Base-by-base conservation (phyloP, 2,329 filamentous ascomycete genomes). In the Fusarium veterinarium region DNA sequence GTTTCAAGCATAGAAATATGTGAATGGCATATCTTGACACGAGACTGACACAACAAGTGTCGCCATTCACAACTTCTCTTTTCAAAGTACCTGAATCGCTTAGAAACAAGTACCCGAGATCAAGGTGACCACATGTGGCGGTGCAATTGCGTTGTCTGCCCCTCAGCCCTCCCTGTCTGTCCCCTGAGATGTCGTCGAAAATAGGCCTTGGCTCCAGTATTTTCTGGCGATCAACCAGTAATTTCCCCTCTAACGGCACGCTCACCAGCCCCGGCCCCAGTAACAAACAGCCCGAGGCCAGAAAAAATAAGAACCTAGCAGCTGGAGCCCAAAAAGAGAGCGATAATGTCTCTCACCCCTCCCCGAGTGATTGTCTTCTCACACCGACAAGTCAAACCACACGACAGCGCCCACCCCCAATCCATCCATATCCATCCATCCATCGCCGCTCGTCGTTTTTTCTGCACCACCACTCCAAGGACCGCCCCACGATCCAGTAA, bases 371-470 rank as follows among this genome's bases (percentile, higher is more conserved):
- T 76, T 64, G 72, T 66, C 74, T 71, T 73, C 72, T 76, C 75
- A 79, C 77, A 79, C 77, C 77, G 77, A 79, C 77, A 79, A 77
- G 72, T 77, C 73, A 75, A 75, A 75, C 76, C 74, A 75, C 63
- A 70, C 71, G 69, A 75, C 76, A 62, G 74, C 68, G 64, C 65
- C 66, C 71, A 73, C 64, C 64, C 64, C 67, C 66, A 69, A 68
- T 63, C 64, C 28, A 57, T 69, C 58, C 64, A 69, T 69, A 69
- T 69, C 66, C 66, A 69, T 69, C 64, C 66, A 69, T 69, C 66
- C 67, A 73, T 73, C 73, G 59, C 69, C 72, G 74, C 77, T 70
- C 75, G 73, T 78, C 76, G 75, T 77, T 76, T 75, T 77, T 75
- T 75, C 76, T 77, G 75, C 75, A 77, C 73, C 71, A 76, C 76